Base-by-base conservation (phyloP, 768 basidiomycete genomes). In the Termitomyces eurrhizus region DNA sequence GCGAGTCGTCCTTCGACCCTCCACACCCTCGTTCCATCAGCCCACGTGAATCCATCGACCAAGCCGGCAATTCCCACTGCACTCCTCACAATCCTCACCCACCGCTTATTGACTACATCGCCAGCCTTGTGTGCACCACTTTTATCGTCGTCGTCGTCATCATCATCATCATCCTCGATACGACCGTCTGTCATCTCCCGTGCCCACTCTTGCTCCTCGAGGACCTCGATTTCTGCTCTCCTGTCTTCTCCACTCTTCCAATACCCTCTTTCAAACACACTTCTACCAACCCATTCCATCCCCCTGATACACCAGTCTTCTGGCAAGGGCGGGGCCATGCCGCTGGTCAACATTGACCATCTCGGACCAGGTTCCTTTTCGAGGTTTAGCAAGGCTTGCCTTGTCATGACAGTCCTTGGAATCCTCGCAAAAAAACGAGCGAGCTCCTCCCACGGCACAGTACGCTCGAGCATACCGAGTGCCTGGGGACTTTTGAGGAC, bases 271-370 rank as follows among this genome's bases (percentile, higher is more conserved):
- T 96, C 94, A 70, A 90, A 98, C 16, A 98, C 87, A 62, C 86
- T 85, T 60, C 93, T 81, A 7, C 92, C 90, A 4, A 93, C 89
- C 97, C 97, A 99, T 66, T 95, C 95, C 88, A 95, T 93, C 1
- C 97, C 97, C 36, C 97, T 83, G 65, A 98, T 70, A 67, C 90
- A 92, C 94, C 95, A 98, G 68, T 98, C 97, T 73, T 99, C 97
- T 0, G 91, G 82, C 2, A 98, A 76, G 0, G 92, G 87, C 0
- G 87, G 87, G 24, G 83, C 75, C 62, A 85, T 88, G 14, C 84
- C 84, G 49, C 79, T 85, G 0, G 89, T 90, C 36, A 92, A 78
- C 77, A 95, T 85, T 26, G 76, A 70, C 78, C 87, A 86, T 41
- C 82, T 80, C 49, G 88, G 44, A 29, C 52, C 56, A 2, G 41